A percentile compares a stretch with the other conserved stretches of the same genome.
phyloP scores from a whole-genome alignment of 2,329 filamentous ascomycete genomes.

The Myriosclerotinia curreyana region DNA sequence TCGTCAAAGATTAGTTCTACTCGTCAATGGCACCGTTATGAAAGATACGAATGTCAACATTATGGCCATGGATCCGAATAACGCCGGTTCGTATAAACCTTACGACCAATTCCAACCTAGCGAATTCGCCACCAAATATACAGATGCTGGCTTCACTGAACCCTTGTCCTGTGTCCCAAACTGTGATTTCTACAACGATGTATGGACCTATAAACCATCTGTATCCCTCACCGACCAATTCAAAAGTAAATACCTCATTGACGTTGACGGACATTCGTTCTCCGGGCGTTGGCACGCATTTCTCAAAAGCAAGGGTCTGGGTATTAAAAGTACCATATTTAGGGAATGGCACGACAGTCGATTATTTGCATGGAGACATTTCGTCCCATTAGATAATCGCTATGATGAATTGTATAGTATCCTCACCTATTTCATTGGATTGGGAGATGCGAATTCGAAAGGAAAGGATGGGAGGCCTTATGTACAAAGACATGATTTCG shows the following conservation, averaged over 20 bases:
- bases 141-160: conserved; percentile 41
- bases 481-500: conserved; percentile 46
- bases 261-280: conserved; percentile 74
- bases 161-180: conserved; percentile 47
- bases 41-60: conserved; percentile 41
- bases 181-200: conserved; percentile 47
- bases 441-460: conserved; percentile 49
- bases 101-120: conserved; percentile 45
- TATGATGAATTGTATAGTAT: conserved; percentile 71
- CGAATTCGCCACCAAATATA: conserved; percentile 36
- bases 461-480: conserved; percentile 46
- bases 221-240: conserved; percentile 58
- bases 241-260: conserved; percentile 64
- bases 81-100: conserved; percentile 43
- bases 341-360: conserved; percentile 78
- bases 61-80: conserved; percentile 38
- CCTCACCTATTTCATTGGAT: conserved; percentile 71
- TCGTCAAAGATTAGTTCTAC: conserved; percentile 55
- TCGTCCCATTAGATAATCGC: conserved; percentile 73
- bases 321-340: conserved; percentile 75
- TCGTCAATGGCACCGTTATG: conserved; percentile 52
- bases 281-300: conserved; percentile 68
- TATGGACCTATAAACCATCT: conserved; percentile 49
- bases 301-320: conserved; percentile 64
- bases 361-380: conserved; percentile 74